Base-by-base conservation (phyloP, 2,329 filamentous ascomycete genomes). In the Aspergillus puulaauensis region DNA sequence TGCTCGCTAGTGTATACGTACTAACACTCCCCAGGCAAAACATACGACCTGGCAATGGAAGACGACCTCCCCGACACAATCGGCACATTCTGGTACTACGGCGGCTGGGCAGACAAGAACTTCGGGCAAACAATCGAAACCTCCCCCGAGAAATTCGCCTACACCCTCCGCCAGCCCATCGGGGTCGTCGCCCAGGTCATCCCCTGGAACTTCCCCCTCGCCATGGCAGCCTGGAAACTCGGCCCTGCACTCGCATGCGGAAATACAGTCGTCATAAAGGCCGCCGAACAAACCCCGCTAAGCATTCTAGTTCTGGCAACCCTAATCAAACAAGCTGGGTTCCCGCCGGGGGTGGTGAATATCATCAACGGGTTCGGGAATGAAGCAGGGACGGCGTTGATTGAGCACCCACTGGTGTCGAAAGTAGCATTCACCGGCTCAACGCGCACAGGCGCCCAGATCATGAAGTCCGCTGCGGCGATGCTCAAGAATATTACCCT, bases 191-290 rank as follows among this genome's bases (percentile, higher is more conserved):
- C 83, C 14, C 82, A 85, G 73, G 92, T 93, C 63, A 90, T 91
- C 59, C 89, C 90, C 8, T 93, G 90, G 88, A 93, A 93, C 72
- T 91, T 89, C 64, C 90, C 90, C 1, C 79, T 93, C 1, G 80
- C 82, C 21, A 92, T 93, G 85, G 88, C 88, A 15, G 86, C 86
- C 5, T 90, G 88, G 87, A 91, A 93, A 68, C 66, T 77, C 7
- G 75, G 75, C 3, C 75, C 75, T 12, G 83, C 83, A 12, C 72
- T 86, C 0, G 82, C 81, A 19, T 80, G 78, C 37, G 83, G 83
- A 23, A 86, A 86, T 68, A 84, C 82, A 0, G 74, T 85, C 2
- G 81, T 86, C 2, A 57, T 86, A 37, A 86, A 86, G 65, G 75
- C 82, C 0, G 82, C 82, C 0, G 83, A 86, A 63, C 83, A 85